Evolutionary conservation across 331 rosid genomes (phyloP), one percentile per base, ranked within the genome.

Genomic region (Quercus lobata): DNA sequence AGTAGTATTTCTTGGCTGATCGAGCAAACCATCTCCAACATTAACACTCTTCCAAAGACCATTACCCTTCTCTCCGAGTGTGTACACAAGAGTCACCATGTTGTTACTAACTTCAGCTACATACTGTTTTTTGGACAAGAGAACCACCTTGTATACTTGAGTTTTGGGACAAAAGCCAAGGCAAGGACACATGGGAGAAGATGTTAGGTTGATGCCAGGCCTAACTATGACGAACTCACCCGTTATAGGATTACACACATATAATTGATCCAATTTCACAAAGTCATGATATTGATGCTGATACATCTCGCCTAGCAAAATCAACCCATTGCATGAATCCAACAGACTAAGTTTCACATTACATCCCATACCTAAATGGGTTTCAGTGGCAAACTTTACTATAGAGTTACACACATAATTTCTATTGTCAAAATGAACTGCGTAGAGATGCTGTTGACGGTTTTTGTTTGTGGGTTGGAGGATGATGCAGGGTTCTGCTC

Each of bases 221-320:
- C 63, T 57, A 57, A 57, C 63, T n/a, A 57, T 57, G 27, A 57
- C 6, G 14, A 2, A 57, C 29, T 57, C 63, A 10, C 63, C 63
- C 0, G 27, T 21, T 57, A 57, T 21, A 12, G 29, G 63, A 15
- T 57, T 57, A 21, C 63, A 57, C 4, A 57, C 63, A 10, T 57
- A 57, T 10, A 57, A 7, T 10, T 25, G 24, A 9, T 57, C 62
- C 35, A 32, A 32, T 19, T 7, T n/a, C 22, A 7, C 19, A 27
- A 27, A 0, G 29, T 27, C 0, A 0, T 27, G 29, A 27, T 0
- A 0, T 22, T 5, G 25, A 22, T 2, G 0, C 62, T 1, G 9
- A 11, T 8, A n/a, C 11, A 24, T 7, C 27, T n/a, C 6, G 63
- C 27, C 21, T 21, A 57, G 27, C 2, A 57, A 25, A 57, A 57